These are phyloP conservation scores for Cornus florida DNA, from an alignment of 148 eudicot genomes.

Conservation along the genomic window DNA sequence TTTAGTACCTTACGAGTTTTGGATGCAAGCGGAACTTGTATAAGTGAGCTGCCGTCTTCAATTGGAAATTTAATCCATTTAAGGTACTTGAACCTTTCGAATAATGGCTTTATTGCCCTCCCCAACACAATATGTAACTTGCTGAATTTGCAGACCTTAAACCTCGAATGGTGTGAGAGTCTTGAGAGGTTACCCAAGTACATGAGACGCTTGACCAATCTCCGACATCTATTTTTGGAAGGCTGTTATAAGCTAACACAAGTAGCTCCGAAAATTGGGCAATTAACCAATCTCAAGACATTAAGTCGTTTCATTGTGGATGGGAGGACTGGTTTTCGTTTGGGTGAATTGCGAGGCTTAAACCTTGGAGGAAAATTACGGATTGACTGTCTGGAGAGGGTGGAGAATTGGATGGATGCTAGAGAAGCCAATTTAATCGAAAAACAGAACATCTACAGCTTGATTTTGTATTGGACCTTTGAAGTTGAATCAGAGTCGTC, in stretches of 20 bases:
- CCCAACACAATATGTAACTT: neutral
- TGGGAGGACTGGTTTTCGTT: neutral
- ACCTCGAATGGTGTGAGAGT: neutral
- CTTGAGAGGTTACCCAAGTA: neutral
- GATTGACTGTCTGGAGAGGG: slow-evolving; percentile 10
- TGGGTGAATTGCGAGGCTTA: slow-evolving; percentile 1
- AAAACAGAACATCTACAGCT: neutral
- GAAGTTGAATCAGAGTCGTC: neutral
- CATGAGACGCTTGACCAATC: neutral
- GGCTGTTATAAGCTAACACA: neutral
- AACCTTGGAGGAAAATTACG: neutral
- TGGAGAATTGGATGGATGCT: neutral
- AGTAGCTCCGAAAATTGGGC: slow-evolving; percentile 3
- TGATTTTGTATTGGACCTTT: neutral
- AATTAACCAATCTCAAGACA: neutral
- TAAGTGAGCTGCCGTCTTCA: too few species aligned
- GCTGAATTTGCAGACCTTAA: neutral
- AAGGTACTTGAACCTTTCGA: neutral
- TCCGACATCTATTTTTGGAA: slow-evolving; percentile 1
- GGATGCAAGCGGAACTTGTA: too few species aligned
- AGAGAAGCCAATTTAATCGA: neutral
- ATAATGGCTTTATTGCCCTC: neutral
- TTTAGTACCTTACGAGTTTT: too few species aligned
- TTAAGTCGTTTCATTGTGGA: neutral
- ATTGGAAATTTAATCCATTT: neutral